phyloP scores from a whole-genome alignment of 371 early-diverging fungal species.

The Coemansia sp. region DNA sequence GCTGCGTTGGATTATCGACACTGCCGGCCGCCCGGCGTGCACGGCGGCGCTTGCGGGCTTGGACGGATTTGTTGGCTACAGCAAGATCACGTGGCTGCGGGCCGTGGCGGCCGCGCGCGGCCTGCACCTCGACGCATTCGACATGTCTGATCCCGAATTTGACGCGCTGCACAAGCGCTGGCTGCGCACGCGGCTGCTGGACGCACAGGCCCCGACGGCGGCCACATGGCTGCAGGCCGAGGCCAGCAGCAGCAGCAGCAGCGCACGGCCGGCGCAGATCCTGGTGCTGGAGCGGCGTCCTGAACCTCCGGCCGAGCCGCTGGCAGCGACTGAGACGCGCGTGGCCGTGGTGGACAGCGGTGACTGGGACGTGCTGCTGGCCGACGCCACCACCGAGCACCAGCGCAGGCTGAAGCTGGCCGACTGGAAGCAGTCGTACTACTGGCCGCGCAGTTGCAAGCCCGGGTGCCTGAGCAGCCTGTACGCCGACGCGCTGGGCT shows the following conservation, averaged over 20 bases:
- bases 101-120: conserved; percentile 11
- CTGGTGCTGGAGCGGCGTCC: background rate
- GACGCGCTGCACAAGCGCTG: conserved; percentile 2
- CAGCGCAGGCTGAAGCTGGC: conserved; percentile 5
- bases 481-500: conserved; percentile 30
- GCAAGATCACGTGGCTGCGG: conserved; percentile 21
- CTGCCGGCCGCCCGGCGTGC: background rate
- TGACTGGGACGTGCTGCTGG: conserved; percentile 24
- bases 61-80: conserved; percentile 2
- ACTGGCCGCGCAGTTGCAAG: conserved; percentile 6
- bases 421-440: conserved; percentile 16
- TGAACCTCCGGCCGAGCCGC: background rate
- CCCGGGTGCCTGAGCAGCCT: background rate
- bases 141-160: background rate
- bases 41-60: background rate
- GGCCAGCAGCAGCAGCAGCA: background rate
- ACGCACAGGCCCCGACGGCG: too few species aligned
- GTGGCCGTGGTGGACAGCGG: conserved; percentile 19
- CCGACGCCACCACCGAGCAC: conserved; percentile 25
- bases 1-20: background rate
- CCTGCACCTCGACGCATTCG: conserved; percentile 7
- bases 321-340: background rate
- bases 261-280: background rate
- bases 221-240: too few species aligned
- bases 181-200: background rate